A percentile compares a stretch with the other conserved stretches of the same genome.
Evolutionary conservation across 2,329 filamentous ascomycete genomes (phyloP).

Genomic region (Phyllachora maydis): DNA sequence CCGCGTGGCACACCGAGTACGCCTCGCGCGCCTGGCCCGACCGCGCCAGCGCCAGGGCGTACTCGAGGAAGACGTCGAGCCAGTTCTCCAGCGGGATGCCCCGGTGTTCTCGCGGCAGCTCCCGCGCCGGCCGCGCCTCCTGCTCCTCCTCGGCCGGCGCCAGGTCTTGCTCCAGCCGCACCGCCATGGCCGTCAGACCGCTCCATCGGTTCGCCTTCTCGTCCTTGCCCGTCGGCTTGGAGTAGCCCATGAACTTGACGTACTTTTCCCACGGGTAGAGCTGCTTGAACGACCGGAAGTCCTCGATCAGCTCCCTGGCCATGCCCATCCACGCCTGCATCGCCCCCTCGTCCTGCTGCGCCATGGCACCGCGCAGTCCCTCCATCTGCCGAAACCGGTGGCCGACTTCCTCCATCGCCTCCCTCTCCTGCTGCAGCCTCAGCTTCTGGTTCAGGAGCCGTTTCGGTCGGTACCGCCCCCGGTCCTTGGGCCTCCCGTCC

Average conservation of each 20-base stretch:
- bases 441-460: conserved; percentile 21
- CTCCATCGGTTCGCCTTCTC: conserved; percentile 13
- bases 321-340: conserved; percentile 33
- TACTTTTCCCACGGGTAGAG: conserved; percentile 51
- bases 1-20: conserved; percentile 63
- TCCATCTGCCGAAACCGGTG: conserved; percentile 21
- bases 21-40: conserved; percentile 47
- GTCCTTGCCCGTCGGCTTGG: conserved; percentile 13
- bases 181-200: conserved; percentile 32
- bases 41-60: conserved; percentile 56
- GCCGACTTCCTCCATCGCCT: conserved; percentile 9
- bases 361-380: conserved; percentile 12
- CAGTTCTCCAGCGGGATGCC: conserved; percentile 67
- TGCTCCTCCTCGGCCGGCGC: conserved; percentile 8
- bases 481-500: too few species aligned
- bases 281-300: conserved; percentile 40
- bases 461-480: conserved; percentile 20
- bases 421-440: conserved; percentile 20
- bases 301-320: conserved; percentile 36
- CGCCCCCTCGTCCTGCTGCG: conserved; percentile 17
- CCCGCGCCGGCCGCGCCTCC: conserved; percentile 5
- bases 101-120: conserved; percentile 23
- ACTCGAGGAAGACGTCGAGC: conserved; percentile 80
- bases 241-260: conserved; percentile 29
- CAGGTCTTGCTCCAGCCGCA: conserved; percentile 24